Evolutionary conservation across 257 asterid species (phyloP), one percentile per base, ranked within the genome.

Genomic region (Anisodus acutangulus): DNA sequence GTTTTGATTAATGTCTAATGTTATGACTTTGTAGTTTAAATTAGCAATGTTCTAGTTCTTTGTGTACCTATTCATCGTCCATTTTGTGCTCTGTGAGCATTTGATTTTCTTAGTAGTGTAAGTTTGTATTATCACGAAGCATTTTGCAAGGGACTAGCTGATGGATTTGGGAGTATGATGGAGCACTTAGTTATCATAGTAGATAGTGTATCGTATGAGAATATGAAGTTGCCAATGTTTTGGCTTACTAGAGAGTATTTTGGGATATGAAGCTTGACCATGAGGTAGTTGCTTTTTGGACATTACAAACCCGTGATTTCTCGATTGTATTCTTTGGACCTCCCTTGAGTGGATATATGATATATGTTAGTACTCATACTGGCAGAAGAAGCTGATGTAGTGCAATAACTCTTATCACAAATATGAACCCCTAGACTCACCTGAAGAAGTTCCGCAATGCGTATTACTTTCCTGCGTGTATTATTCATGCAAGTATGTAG

Each of bases 1-100:
- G 45, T 82, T 67, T 71, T 67, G 1, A 22, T 82, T 49, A 47
- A 49, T 82, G 80, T 55, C 85, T 82, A 17, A 53, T 12, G 78
- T 71, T 67, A 82, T 82, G 58, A 49, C 62, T 82, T 64, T 78
- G 3, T 53, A 78, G 82, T 78, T 78, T 53, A 78, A 78, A 78
- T 8, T 69, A 82, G 68, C 64, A 6, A 19, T 59, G 39, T 67
- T 13, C 35, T 43, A 66, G 79, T 82, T 41, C 63, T 58, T 31
- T 82, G 76, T 43, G n/a, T 67, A 67, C 62, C 67, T 66, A 66
- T 67, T 71, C 15, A 10, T 9, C 35, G 76, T 47, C 67, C 67
- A n/a, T 31, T 51, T 82, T 67, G 76, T 26, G 59, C 53, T 51
- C 49, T 82, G 11, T 13, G 37, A 82, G 85, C 78, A 49, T 37